Evolutionary conservation across 2,329 filamentous ascomycete genomes (phyloP).

Genomic region (Thelonectria rubi): DNA sequence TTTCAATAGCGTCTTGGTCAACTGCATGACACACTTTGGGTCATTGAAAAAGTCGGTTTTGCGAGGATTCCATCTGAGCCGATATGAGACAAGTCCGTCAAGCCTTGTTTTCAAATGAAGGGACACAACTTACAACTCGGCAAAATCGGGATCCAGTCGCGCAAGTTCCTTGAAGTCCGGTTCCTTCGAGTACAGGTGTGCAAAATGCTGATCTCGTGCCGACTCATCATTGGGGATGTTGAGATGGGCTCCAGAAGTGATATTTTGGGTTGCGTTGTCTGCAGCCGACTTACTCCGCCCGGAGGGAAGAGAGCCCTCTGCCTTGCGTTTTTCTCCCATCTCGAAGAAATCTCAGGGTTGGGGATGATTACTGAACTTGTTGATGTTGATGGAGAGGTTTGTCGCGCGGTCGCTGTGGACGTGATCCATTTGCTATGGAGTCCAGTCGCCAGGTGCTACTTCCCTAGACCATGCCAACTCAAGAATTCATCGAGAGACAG

Average conservation of each 20-base stretch:
- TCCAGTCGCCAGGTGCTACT: too few species aligned
- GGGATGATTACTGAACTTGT: too few species aligned
- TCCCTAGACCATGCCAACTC: too few species aligned
- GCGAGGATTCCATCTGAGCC: conserved; percentile 34
- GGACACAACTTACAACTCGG: conserved; percentile 47
- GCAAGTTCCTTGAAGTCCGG: conserved; percentile 57
- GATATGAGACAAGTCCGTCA: not conserved
- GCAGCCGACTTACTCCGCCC: not conserved
- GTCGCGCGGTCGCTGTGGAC: too few species aligned
- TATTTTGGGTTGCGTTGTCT: not conserved
- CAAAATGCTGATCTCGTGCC: conserved; percentile 46
- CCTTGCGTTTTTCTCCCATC: conserved; percentile 39
- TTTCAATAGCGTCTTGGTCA: conserved; percentile 82
- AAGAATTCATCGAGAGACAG: too few species aligned
- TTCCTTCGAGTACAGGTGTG: conserved; percentile 51
- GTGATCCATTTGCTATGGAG: too few species aligned
- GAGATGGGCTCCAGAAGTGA: not conserved
- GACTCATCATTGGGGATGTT: conserved; percentile 10
- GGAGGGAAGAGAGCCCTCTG: not conserved
- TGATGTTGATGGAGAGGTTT: too few species aligned
- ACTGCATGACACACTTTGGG: conserved; percentile 77
- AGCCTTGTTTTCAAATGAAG: not conserved
- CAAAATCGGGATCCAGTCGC: conserved; percentile 53
- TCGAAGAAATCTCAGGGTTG: not conserved
- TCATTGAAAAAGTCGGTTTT: conserved; percentile 73